These are phyloP conservation scores for Penicillium sp. DNA, from an alignment of 2,329 filamentous ascomycete species.

Conservation along the genomic window DNA sequence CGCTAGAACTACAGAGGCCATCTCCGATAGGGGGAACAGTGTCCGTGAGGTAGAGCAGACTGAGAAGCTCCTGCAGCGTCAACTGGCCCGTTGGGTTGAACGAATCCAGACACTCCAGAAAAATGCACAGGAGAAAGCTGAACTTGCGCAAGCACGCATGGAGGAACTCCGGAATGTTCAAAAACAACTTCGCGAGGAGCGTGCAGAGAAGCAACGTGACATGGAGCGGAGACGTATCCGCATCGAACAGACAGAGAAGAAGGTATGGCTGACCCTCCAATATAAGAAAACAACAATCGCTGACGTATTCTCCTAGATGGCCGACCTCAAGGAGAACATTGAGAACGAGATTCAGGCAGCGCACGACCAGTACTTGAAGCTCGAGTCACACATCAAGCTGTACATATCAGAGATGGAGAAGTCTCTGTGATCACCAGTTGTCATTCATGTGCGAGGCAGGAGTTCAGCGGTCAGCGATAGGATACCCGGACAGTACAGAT, in stretches of 20 bases:
- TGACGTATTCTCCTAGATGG: slow-evolving; percentile 63
- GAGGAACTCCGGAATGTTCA: slow-evolving; percentile 80
- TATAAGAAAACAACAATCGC: slow-evolving; percentile 2
- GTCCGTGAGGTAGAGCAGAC: slow-evolving; percentile 88
- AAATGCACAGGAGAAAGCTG: slow-evolving; percentile 75
- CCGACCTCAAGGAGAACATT: slow-evolving; percentile 94
- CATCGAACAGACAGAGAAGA: slow-evolving; percentile 98
- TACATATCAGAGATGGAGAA: slow-evolving; percentile 99
- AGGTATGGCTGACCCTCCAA: slow-evolving; percentile 56
- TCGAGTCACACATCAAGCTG: slow-evolving; percentile 93
- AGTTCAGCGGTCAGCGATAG: slow-evolving; percentile 37
- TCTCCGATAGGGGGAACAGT: slow-evolving; percentile 83
- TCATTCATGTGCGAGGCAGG: slow-evolving; percentile 33
- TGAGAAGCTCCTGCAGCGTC: slow-evolving; percentile 76
- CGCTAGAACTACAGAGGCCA: slow-evolving; percentile 74
- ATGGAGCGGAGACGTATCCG: slow-evolving; percentile 89
- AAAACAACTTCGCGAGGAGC: slow-evolving; percentile 75
- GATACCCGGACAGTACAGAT: slow-evolving; percentile 39
- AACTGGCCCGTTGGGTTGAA: slow-evolving; percentile 80
- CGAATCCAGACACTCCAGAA: slow-evolving; percentile 78
- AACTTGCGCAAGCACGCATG: slow-evolving; percentile 81
- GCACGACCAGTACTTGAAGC: slow-evolving; percentile 92
- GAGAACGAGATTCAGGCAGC: slow-evolving; percentile 88
- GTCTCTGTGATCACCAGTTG: slow-evolving; percentile 52
- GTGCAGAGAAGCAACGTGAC: slow-evolving; percentile 79